Conservation (phyloP, 2,329 filamentous ascomycete genomes). For the Stemphylium beticola region DNA sequence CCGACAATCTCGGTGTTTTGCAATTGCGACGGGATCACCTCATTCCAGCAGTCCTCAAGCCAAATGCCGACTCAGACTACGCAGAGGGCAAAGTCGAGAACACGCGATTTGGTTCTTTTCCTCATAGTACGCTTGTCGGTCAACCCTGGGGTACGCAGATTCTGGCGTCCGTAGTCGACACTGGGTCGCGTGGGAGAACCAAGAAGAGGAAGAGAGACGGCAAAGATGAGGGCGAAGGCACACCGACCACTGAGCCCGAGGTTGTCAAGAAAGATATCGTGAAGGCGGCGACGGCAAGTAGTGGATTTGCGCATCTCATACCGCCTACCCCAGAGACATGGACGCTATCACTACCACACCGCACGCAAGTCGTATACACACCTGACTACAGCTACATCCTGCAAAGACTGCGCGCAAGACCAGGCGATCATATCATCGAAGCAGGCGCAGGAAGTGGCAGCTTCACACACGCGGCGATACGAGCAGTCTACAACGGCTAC, state of each 20-base stretch:
- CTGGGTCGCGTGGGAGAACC: constrained; percentile 77
- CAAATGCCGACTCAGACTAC: constrained; percentile 49
- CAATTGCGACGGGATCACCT: constrained; percentile 88
- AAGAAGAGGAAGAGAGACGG: constrained; percentile 57
- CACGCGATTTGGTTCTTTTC: constrained; percentile 85
- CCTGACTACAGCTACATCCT: constrained; percentile 87
- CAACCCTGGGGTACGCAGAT: constrained; percentile 93
- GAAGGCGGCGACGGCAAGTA: constrained; percentile 58
- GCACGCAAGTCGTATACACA: constrained; percentile 86
- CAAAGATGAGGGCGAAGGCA: constrained; percentile 35
- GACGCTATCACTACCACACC: constrained; percentile 79
- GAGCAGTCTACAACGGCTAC: constrained; percentile 78
- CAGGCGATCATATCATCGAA: constrained; percentile 76
- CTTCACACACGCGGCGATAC: constrained; percentile 79
- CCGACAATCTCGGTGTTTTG: constrained; percentile 77
- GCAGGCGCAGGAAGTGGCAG: constrained; percentile 83
- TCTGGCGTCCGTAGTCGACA: constrained; percentile 86
- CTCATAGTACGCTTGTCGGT: constrained; percentile 62
- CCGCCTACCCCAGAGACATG: constrained; percentile 82
- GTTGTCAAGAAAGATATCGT: constrained; percentile 43
- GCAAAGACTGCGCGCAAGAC: constrained; percentile 74
- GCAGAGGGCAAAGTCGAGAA: constrained; percentile 67
- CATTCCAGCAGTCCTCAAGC: constrained; percentile 69
- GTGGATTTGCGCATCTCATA: constrained; percentile 78
- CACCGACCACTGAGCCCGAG: constrained; percentile 24